phyloP scores from a whole-genome alignment of 2,329 filamentous ascomycete species.

The Didymellaceae sp. region DNA sequence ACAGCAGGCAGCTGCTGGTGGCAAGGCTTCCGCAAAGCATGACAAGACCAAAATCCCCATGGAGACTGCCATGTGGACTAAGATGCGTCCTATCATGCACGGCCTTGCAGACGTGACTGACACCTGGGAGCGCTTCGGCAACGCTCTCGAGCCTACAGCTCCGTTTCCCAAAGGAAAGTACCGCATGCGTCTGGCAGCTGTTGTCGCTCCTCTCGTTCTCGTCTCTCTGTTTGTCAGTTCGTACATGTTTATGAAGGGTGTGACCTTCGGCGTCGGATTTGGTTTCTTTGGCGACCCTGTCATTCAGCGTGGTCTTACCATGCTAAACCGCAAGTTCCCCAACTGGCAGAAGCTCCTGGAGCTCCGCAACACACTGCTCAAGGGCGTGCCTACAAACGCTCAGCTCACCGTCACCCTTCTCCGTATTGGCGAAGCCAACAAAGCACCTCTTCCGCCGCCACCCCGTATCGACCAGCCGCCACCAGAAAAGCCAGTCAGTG shows the following conservation, averaged over 20 bases:
- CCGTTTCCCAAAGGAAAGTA: conserved; percentile 55
- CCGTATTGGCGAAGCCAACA: conserved; percentile 81
- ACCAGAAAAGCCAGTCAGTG: conserved; percentile 57
- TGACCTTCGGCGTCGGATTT: conserved; percentile 73
- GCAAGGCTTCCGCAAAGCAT: conserved; percentile 58
- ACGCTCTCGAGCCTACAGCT: conserved; percentile 58
- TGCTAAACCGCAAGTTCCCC: conserved; percentile 68
- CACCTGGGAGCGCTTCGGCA: conserved; percentile 68
- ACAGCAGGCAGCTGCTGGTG: conserved; percentile 60
- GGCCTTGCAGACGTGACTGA: conserved; percentile 65
- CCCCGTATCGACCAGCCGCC: conserved; percentile 55
- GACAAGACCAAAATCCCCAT: conserved; percentile 83
- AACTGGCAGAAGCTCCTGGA: conserved; percentile 79
- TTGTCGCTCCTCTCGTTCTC: conserved; percentile 53
- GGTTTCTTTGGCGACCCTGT: conserved; percentile 82
- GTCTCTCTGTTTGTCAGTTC: conserved; percentile 55
- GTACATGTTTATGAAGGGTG: conserved; percentile 65
- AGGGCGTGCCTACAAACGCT: conserved; percentile 84
- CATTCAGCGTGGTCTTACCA: conserved; percentile 64
- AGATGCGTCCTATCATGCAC: conserved; percentile 77
- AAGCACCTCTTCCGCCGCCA: conserved; percentile 73
- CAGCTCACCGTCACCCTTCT: conserved; percentile 82
- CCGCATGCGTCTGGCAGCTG: conserved; percentile 54
- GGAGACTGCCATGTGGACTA: conserved; percentile 76
- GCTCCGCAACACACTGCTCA: conserved; percentile 76